These are phyloP conservation scores for Inga leiocalycina DNA, from an alignment of 306 rosid genomes.

Conservation along the genomic window DNA sequence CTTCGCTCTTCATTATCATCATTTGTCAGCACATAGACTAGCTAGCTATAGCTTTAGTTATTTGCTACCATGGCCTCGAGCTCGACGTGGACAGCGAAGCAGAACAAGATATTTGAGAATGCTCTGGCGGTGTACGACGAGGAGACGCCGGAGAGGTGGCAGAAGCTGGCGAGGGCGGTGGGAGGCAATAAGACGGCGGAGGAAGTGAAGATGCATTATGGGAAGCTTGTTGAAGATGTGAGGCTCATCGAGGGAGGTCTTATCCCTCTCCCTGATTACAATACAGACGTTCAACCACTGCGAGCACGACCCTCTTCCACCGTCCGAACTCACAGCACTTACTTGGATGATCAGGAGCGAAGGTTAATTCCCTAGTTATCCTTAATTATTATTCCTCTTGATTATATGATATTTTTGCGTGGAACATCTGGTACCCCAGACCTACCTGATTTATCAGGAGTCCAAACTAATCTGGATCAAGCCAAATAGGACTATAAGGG, in stretches of 20 bases:
- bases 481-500: too few relatives aligned
- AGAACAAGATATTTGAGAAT: slow-evolving; percentile 85
- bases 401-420: too few relatives aligned
- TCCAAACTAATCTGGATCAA: too few relatives aligned
- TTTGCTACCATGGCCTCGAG: slow-evolving; percentile 45
- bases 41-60: background rate
- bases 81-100: slow-evolving; percentile 75
- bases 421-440: too few relatives aligned
- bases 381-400: background rate
- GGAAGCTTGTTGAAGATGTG: slow-evolving; percentile 74
- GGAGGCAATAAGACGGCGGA: slow-evolving; percentile 83
- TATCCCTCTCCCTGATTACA: slow-evolving; percentile 77
- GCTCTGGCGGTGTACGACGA: slow-evolving; percentile 72
- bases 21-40: too few relatives aligned
- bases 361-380: slow-evolving; percentile 34
- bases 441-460: too few relatives aligned
- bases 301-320: background rate
- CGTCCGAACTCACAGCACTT: background rate
- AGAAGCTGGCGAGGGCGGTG: slow-evolving; percentile 70
- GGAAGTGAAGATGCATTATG: slow-evolving; percentile 81
- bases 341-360: slow-evolving; percentile 55
- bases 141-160: slow-evolving; percentile 86
- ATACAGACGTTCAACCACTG: slow-evolving; percentile 8
- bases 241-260: slow-evolving; percentile 71
- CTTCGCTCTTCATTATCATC: slow-evolving; percentile 32